Evolutionary conservation across 331 rosid species (phyloP).

Genomic region (Erythrophleum ivorense): DNA sequence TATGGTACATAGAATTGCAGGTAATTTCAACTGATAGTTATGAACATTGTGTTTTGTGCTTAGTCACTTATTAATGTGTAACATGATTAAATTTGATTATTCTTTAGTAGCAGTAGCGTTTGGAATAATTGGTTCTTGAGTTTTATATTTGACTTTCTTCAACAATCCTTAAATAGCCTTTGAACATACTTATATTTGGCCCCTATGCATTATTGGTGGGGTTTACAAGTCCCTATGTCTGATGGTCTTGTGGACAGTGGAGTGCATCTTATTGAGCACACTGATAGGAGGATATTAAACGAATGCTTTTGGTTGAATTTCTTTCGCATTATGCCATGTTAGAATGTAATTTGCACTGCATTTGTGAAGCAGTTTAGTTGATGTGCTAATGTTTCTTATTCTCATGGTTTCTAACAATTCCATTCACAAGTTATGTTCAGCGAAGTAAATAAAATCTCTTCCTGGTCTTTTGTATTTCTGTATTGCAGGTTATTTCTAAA

Average conservation of each 20-base stretch:
- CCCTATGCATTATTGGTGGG: not conserved
- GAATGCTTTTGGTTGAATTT: constrained; percentile 32
- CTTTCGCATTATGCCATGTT: not conserved
- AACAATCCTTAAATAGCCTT: constrained; percentile 27
- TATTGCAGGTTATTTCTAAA: constrained; percentile 81
- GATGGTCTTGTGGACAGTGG: constrained; percentile 10
- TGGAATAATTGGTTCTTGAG: constrained; percentile 16
- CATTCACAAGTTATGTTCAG: constrained; percentile 16
- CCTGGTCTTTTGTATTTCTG: constrained; percentile 23
- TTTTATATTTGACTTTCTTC: constrained; percentile 25
- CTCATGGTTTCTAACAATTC: constrained; percentile 3
- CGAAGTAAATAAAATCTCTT: constrained; percentile 1
- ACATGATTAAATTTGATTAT: not conserved
- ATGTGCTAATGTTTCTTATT: constrained; percentile 11
- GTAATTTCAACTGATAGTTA: constrained; percentile 4
- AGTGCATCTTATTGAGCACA: not conserved
- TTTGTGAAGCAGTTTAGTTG: not conserved
- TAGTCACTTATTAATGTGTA: constrained; percentile 12
- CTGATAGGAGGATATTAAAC: not conserved
- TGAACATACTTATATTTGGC: constrained; percentile 5
- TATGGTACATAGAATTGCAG: not conserved
- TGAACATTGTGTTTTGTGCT: constrained; percentile 6
- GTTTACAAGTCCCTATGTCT: not conserved
- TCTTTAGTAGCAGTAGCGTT: not conserved
- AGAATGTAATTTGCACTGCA: constrained; percentile 28